Base-by-base conservation (phyloP, 331 rosid genomes). In the Telfairia occidentalis region DNA sequence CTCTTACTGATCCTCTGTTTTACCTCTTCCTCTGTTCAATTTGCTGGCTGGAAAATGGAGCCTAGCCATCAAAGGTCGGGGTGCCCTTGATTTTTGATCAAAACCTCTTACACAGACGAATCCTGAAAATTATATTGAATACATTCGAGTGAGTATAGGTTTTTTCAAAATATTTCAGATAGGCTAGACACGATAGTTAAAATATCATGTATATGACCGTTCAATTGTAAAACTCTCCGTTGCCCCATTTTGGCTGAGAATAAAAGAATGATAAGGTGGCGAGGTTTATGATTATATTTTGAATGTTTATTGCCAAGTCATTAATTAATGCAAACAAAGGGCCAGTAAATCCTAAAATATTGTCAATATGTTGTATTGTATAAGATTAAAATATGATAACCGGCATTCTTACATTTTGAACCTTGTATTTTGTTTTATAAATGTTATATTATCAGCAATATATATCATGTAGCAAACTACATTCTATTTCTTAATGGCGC, bases 31-130 rank as follows among this genome's bases (percentile, higher is more conserved):
- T 85, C 81, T 85, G 53, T 77, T 54, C 90, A 83, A 59, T 85
- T 83, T 96, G 91, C 97, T 92, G 53, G 89, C 96, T 28, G 99
- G 92, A 80, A 89, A 87, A 73, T 96, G 99, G 32, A 96, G 87
- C 73, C 97, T 85, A 18, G 99, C 96, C 81, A 86, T 85, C 50
- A 96, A 79, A 58, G 99, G 99, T 0, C 99, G 98, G 10, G 99
- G 99, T 28, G 91, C 88, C 59, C 98, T 79, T 4, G 88, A 57
- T 83, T 69, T 70, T 52, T 82, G 81, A 73, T 96, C 96, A 83
- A 92, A 96, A 28, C 97, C 99, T 38, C 99, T 86, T 75, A 96
- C 97, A 67, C 97, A 96, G 32, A 96, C 92, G 81, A 75, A 86
- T 29, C 99, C 98, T 96, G 90, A 88, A 89, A 83, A 69, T 42